Evolutionary conservation across 2,329 filamentous ascomycete genomes (phyloP).

Genomic region (Phialophora verrucosa): DNA sequence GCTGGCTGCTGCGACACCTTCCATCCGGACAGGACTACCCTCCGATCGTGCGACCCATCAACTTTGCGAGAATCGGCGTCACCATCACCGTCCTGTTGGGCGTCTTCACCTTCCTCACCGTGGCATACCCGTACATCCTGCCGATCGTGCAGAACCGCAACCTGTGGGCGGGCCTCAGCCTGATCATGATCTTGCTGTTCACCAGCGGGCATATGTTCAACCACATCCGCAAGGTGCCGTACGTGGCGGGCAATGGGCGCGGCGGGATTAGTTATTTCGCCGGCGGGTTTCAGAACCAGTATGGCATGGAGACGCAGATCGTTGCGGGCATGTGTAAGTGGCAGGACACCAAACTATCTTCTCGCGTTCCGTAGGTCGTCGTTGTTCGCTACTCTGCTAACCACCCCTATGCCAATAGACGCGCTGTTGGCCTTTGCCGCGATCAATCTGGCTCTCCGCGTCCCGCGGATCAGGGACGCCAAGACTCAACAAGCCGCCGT

Average conservation of each 20-base stretch:
- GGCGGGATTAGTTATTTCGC: constrained; percentile 92
- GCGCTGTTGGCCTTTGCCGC: constrained; percentile 85
- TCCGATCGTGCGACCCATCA: constrained; percentile 79
- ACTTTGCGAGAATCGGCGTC: constrained; percentile 77
- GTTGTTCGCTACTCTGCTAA: constrained; percentile 9
- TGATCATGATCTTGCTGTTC: constrained; percentile 89
- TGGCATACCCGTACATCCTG: constrained; percentile 77
- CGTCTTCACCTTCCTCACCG: constrained; percentile 68
- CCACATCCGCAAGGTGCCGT: constrained; percentile 94
- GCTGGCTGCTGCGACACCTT: constrained; percentile 79
- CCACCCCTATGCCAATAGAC: constrained; percentile 56
- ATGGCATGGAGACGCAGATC: constrained; percentile 93
- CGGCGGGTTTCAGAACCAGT: constrained; percentile 89
- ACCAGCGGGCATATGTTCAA: constrained; percentile 99
- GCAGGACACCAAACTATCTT: background rate
- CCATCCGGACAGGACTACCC: constrained; percentile 71
- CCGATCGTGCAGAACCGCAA: constrained; percentile 89
- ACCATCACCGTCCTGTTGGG: constrained; percentile 73
- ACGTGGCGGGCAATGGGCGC: constrained; percentile 81
- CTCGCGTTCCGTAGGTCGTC: background rate
- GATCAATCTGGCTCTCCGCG: constrained; percentile 89
- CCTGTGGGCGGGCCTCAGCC: constrained; percentile 86
- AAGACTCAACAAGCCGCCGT: constrained; percentile 81
- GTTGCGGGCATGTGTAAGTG: constrained; percentile 88
- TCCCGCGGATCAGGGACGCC: constrained; percentile 81